Evolutionary conservation across 2,329 filamentous ascomycete species (phyloP).

Genomic region (Paecilomyces fulvus): DNA sequence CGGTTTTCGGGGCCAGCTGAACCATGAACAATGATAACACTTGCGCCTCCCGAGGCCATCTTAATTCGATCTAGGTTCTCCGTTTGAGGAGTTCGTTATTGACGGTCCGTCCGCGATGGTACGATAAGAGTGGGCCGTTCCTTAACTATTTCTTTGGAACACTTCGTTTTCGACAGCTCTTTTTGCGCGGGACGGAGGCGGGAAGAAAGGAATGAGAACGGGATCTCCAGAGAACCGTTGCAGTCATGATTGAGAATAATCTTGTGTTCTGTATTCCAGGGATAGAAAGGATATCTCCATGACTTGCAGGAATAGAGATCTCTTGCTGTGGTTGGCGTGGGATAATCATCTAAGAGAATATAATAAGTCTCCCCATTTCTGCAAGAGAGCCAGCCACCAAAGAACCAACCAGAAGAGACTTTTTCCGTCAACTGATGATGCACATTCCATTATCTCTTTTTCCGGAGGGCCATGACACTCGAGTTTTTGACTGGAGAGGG

Average conservation of each 20-base stretch:
- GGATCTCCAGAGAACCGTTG: neutral
- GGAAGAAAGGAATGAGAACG: neutral
- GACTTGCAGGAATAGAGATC: neutral
- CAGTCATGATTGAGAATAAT: neutral
- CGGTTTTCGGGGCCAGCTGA: neutral
- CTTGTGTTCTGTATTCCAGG: neutral
- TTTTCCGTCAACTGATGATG: neutral
- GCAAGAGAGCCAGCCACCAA: neutral
- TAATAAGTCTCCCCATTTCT: too few species aligned
- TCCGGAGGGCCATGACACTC: neutral
- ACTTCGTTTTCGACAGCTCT: neutral
- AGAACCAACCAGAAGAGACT: neutral
- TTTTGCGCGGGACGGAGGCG: neutral
- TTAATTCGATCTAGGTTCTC: neutral
- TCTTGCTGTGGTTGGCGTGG: neutral
- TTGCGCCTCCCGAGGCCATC: neutral
- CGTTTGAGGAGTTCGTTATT: neutral
- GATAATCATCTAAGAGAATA: neutral
- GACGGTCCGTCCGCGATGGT: neutral
- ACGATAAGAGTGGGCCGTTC: neutral
- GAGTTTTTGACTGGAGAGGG: neutral
- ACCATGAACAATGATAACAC: neutral
- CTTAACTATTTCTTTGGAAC: neutral
- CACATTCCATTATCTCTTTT: neutral
- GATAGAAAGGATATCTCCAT: neutral